A percentile compares a stretch with the other conserved stretches of the same genome.
Evolutionary conservation across 805 yeast species (phyloP).

Genomic region (Cyberlindnera japonica): DNA sequence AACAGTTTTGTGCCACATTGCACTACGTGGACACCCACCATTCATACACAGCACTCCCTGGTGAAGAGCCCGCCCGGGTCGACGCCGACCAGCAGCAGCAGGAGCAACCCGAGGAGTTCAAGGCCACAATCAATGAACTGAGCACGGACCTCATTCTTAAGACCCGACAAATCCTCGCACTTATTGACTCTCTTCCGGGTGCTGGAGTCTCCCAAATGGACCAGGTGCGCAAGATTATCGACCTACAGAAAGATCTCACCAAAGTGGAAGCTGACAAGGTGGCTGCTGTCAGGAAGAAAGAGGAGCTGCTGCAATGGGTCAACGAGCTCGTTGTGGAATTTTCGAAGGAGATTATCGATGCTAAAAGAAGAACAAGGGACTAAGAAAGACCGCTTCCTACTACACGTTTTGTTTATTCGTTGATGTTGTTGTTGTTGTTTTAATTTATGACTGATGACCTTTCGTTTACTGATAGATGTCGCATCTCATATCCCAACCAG

Average conservation of each 20-base stretch:
- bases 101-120: constrained; percentile 36
- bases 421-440: too few species aligned
- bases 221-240: constrained; percentile 62
- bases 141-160: constrained; percentile 82
- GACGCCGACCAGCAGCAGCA: constrained; percentile 60
- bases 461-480: constrained; percentile 24
- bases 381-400: too few species aligned
- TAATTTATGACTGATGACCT: too few species aligned
- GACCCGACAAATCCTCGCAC: constrained; percentile 78
- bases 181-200: constrained; percentile 89
- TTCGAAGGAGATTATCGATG: constrained; percentile 34
- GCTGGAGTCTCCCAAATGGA: constrained; percentile 77
- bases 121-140: constrained; percentile 63
- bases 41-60: constrained; percentile 43
- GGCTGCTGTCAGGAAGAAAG: constrained; percentile 59
- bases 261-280: constrained; percentile 56
- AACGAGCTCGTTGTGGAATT: constrained; percentile 59
- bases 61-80: constrained; percentile 54
- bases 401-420: too few species aligned
- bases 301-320: constrained; percentile 54
- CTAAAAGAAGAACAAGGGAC: constrained; percentile 23
- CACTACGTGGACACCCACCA: constrained; percentile 78
- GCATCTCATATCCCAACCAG: constrained; percentile 45
- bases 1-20: constrained; percentile 74
- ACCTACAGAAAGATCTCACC: constrained; percentile 57